Base-by-base conservation (phyloP, 345 rosid species). In the Aquilaria yunnanensis region DNA sequence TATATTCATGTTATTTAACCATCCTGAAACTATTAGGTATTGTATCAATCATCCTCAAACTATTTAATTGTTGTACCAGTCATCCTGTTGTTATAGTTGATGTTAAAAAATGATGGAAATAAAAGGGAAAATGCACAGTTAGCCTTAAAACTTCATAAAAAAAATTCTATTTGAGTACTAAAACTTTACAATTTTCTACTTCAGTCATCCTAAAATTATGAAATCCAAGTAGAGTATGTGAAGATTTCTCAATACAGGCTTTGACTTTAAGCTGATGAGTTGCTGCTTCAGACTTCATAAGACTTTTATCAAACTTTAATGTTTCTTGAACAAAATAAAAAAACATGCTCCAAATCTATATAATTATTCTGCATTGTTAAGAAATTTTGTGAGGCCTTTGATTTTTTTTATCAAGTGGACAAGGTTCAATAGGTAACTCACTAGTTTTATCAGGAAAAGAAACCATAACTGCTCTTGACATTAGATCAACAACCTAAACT, bases 211-310 rank as follows among this genome's bases (percentile, higher is more conserved):
- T 23, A 23, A 23, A 23, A 23, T 23, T 23, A 23, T 23, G 23
- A 23, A 23, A 23, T 23, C 70, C 73, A 41, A 80, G 70, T 32
- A 67, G 66, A 60, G 74, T 52, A 11, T 84, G 70, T 49, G 83
- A 75, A 48, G 83, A 67, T 63, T 82, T 86, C 50, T 84, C 87
- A 63, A 72, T 71, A 67, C 75, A 69, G 61, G 74, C 66, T 56
- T 75, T 68, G 65, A 72, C 60, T 77, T 82, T 83, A 61, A 16
- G 77, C 67, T 64, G 73, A 72, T 69, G 60, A 62, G 75, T 33
- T 58, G 64, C 76, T 59, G 71, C 73, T 48, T 59, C 60, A 14
- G 83, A 66, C 64, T 64, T 72, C 41, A 68, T 59, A 54, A 62
- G 66, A 63, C 69, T 69, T 72, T 70, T 73, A 57, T 62, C 67